A percentile compares a stretch with the other conserved stretches of the same genome.
These are phyloP conservation scores for Saururus chinensis DNA, from an alignment of 164 flowering plant species.

Conservation along the genomic window DNA sequence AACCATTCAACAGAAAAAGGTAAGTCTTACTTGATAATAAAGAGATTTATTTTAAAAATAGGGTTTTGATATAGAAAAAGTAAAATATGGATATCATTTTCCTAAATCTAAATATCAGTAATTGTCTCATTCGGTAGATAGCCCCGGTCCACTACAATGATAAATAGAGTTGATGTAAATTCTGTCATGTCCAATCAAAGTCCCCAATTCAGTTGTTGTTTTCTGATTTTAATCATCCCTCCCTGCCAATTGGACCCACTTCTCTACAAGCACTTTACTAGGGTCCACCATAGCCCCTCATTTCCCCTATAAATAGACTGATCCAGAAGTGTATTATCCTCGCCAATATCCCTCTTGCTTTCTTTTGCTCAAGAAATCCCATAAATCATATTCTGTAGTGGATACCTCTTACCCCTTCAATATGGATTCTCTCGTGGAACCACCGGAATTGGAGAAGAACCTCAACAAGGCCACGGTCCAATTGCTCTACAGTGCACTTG, in stretches of 20 bases:
- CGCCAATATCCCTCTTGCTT: no score
- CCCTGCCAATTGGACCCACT: neutral
- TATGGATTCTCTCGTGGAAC: conserved; percentile 1
- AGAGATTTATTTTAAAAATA: no score
- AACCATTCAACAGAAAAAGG: no score
- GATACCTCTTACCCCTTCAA: neutral
- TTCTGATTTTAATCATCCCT: neutral
- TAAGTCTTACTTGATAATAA: no score
- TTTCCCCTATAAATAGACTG: neutral
- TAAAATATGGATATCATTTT: no score
- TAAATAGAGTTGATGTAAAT: neutral
- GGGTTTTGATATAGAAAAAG: no score
- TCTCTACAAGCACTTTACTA: neutral
- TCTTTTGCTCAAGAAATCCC: no score
- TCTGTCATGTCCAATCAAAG: neutral
- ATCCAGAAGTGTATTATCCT: no score
- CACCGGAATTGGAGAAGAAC: neutral
- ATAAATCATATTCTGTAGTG: no score
- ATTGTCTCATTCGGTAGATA: no score
- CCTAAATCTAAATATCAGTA: no score
- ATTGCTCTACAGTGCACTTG: conserved; percentile 40
- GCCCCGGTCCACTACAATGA: neutral
- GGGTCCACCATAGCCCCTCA: neutral
- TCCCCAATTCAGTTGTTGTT: neutral
- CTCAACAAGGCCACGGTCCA: conserved; percentile 24